Evolutionary conservation across 192 early-diverging fungal species (phyloP), one percentile per base, ranked within the genome.

Genomic region (Entomortierella beljakovae): DNA sequence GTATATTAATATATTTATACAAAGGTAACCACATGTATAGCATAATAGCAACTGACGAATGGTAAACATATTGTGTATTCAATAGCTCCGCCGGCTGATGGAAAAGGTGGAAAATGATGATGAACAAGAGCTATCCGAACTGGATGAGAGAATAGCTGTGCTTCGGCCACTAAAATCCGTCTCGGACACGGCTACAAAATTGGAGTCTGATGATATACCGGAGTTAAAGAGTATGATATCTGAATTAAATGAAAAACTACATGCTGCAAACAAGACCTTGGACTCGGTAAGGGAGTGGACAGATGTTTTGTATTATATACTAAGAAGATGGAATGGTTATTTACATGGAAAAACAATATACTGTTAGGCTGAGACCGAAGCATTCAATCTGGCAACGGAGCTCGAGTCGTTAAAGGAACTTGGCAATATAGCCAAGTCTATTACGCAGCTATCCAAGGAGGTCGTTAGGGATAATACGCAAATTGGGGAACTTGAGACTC

Each of bases 181-280:
- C 4, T 86, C 70, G 70, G 81, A 88, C 52, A 76, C 85, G 31
- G 70, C 86, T 18, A 76, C 81, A 20, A 57, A 74, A 0, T 57
- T 94, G 15, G 61, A 74, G 25, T 68, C 83, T 16, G 57, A 33
- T 0, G 89, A 90, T 35, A 58, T 94, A 11, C 84, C 88, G 7
- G 57, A 61, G 3, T 55, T 88, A 8, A 68, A 86, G 15, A 23
- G 50, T 6, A 53, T 75, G 28, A 60, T 77, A 3, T 20, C 58
- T 53, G 59, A 83, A 1, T 61, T 82, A 9, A 68, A 81, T 16
- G 46, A 42, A 23, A 68, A 80, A 50, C 81, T 51, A 29, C 35
- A 57, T 2, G 57, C 66, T 9, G 61, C 72, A 3, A 26, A 48
- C 0, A 61, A 68, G 2, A 56, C 84, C 3, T 34, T 85, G 23